Conservation (phyloP, 1,139 yeast genomes). For the Trichomonascaceae sp. region DNA sequence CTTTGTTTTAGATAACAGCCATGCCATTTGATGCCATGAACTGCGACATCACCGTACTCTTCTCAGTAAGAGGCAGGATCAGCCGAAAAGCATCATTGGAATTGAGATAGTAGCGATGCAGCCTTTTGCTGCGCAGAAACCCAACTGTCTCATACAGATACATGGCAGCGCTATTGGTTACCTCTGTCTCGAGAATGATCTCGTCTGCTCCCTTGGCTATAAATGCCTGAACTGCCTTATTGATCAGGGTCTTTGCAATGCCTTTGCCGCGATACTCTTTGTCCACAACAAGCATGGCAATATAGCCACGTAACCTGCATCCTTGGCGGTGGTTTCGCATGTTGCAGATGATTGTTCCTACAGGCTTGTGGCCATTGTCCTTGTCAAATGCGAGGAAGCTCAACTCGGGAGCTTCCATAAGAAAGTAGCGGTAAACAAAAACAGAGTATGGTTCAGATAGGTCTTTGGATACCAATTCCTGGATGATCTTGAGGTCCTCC, state of each 20-base stretch:
- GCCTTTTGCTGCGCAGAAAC: conserved; percentile 65
- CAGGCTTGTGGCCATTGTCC: conserved; percentile 25
- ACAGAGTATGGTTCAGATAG: conserved; percentile 63
- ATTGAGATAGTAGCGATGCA: conserved; percentile 76
- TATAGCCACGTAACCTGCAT: conserved; percentile 64
- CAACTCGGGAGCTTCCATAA: conserved; percentile 57
- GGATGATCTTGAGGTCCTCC: conserved; percentile 24
- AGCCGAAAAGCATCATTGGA: conserved; percentile 87
- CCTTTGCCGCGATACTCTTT: conserved; percentile 61
- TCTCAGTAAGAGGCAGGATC: conserved; percentile 50
- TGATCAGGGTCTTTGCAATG: conserved; percentile 63
- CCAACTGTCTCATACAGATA: conserved; percentile 76
- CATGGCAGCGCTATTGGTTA: conserved; percentile 64
- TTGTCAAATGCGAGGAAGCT: conserved; percentile 30
- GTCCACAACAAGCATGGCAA: conserved; percentile 89
- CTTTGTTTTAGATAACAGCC: too few relatives aligned
- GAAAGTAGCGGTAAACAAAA: conserved; percentile 56
- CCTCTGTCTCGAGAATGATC: conserved; percentile 84
- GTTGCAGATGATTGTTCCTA: conserved; percentile 80
- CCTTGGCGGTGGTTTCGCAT: conserved; percentile 69
- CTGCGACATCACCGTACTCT: conserved; percentile 32
- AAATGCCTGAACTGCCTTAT: conserved; percentile 55
- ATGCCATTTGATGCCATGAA: too few relatives aligned
- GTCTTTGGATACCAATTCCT: conserved; percentile 41
- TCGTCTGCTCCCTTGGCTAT: conserved; percentile 59